phyloP scores from a whole-genome alignment of 2,329 filamentous ascomycete species.

The Thelonectria blattea region DNA sequence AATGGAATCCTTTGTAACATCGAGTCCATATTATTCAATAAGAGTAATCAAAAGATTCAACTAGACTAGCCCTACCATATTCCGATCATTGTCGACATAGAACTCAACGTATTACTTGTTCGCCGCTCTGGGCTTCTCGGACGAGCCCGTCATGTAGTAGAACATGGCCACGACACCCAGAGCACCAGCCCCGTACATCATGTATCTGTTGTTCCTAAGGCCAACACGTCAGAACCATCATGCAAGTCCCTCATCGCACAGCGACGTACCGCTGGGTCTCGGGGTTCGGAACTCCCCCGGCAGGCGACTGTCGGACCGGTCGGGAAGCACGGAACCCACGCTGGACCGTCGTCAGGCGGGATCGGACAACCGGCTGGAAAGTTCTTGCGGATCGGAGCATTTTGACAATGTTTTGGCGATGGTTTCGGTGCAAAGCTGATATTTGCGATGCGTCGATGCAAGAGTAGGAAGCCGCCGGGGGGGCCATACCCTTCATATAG shows the following conservation, averaged over 20 bases:
- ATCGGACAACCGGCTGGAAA: constrained; percentile 3
- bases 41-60: too few relatives aligned
- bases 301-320: background rate
- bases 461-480: background rate
- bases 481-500: background rate
- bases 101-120: background rate
- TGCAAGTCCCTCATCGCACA: background rate
- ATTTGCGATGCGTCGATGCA: background rate
- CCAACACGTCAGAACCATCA: background rate
- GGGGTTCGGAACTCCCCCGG: constrained; percentile 2
- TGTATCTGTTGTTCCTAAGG: constrained; percentile 16
- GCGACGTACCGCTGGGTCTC: constrained; percentile 11
- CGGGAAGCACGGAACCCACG: constrained; percentile 13
- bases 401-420: background rate
- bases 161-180: constrained; percentile 26
- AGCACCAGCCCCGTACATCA: constrained; percentile 22
- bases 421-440: background rate
- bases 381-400: constrained; percentile 6
- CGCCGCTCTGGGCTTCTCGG: constrained; percentile 22
- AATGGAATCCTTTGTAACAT: too few relatives aligned
- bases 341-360: background rate
- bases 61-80: too few relatives aligned
- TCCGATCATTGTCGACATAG: too few relatives aligned
- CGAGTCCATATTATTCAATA: too few relatives aligned
- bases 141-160: constrained; percentile 22